Conservation (phyloP, 108 stramenopile genomes). For the Schizochytrium sp. region DNA sequence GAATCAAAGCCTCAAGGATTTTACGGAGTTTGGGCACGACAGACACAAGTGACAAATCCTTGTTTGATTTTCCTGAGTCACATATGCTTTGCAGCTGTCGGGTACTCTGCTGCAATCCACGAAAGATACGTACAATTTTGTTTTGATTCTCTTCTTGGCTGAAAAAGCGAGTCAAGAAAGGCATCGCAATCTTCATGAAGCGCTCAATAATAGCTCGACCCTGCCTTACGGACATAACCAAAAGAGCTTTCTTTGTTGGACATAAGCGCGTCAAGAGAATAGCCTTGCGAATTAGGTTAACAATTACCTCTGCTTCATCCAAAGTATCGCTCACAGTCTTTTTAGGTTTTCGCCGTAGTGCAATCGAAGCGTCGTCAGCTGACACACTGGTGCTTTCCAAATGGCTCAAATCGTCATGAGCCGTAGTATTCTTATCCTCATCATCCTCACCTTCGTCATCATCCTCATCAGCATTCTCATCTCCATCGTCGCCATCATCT, state of each 20-base stretch:
- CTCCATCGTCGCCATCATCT: not conserved
- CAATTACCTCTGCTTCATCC: not conserved
- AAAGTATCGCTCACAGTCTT: not conserved
- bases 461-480: not conserved
- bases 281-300: slow-evolving; percentile 13
- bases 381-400: not conserved
- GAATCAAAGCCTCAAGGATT: slow-evolving; percentile 13
- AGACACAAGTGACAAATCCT: not conserved
- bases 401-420: not conserved
- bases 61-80: slow-evolving; percentile 31
- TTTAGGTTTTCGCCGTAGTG: not conserved
- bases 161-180: not conserved
- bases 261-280: slow-evolving; percentile 44
- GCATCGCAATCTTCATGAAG: slow-evolving; percentile 57
- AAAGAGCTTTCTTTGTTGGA: not conserved
- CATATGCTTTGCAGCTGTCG: slow-evolving; percentile 60
- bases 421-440: not conserved
- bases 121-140: slow-evolving; percentile 25
- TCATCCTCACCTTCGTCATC: slow-evolving; percentile 2
- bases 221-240: not conserved
- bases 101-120: slow-evolving; percentile 39
- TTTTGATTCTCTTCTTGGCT: not conserved
- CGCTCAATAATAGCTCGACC: slow-evolving; percentile 36
- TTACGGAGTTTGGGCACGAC: slow-evolving; percentile 52
- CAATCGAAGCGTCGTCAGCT: not conserved